A percentile compares a stretch with the other conserved stretches of the same genome.
These are phyloP conservation scores for Geotrichum cucujoidarum DNA, from an alignment of 1,139 yeast genomes.

Conservation along the genomic window DNA sequence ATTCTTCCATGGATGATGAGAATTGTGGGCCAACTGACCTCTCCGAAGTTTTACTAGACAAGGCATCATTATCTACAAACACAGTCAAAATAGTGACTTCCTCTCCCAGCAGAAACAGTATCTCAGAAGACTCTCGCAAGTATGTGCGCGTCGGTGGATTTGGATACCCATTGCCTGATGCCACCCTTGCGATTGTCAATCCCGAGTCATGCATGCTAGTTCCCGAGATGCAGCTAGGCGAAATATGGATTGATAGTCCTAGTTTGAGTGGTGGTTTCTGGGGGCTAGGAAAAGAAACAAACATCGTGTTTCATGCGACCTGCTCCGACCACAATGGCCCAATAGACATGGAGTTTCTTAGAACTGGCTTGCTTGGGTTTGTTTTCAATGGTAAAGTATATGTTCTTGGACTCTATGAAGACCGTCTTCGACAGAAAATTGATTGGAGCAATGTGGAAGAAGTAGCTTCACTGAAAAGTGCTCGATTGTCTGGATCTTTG, in stretches of 20 bases:
- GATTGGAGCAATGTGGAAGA: conserved; percentile 31
- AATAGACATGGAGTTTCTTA: conserved; percentile 68
- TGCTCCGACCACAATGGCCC: conserved; percentile 66
- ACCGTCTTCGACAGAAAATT: conserved; percentile 68
- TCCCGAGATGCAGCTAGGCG: conserved; percentile 77
- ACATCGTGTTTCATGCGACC: conserved; percentile 73
- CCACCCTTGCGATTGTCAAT: conserved; percentile 86
- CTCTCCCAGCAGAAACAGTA: conserved; percentile 41
- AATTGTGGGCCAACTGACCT: conserved; percentile 44
- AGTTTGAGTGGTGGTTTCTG: conserved; percentile 85
- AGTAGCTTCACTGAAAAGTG: conserved; percentile 13
- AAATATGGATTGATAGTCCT: conserved; percentile 92
- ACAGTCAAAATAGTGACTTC: conserved; percentile 65
- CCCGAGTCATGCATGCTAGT: conserved; percentile 77
- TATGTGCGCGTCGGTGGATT: conserved; percentile 76
- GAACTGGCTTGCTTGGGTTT: conserved; percentile 90
- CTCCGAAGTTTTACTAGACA: conserved; percentile 73
- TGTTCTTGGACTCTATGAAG: conserved; percentile 86
- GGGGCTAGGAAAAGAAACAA: conserved; percentile 66
- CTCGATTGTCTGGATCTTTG: neutral
- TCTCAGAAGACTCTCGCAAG: conserved; percentile 45
- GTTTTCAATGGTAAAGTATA: conserved; percentile 80
- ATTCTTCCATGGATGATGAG: conserved; percentile 33
- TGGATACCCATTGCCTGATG: conserved; percentile 92
- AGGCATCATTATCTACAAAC: conserved; percentile 74